A percentile compares a stretch with the other conserved stretches of the same genome.
Evolutionary conservation across 257 asterid species (phyloP).

Genomic region (Solanum chilense): DNA sequence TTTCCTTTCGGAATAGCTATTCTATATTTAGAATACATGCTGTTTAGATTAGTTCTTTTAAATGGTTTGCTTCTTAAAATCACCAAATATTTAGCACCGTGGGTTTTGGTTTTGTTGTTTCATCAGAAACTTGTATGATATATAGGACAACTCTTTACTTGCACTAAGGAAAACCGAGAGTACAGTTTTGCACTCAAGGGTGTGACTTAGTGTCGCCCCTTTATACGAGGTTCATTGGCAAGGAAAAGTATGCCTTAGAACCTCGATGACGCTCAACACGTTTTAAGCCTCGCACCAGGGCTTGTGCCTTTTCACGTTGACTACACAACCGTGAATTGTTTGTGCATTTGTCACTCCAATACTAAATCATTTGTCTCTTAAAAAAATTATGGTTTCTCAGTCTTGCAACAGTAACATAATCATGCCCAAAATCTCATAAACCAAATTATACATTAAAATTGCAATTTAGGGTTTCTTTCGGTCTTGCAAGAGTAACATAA

Average conservation of each 20-base stretch:
- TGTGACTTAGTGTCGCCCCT: neutral
- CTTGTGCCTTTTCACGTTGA: neutral
- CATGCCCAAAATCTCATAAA: neutral
- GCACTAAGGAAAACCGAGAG: neutral
- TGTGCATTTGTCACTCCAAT: neutral
- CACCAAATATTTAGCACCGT: neutral
- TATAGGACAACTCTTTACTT: neutral
- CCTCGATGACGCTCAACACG: neutral
- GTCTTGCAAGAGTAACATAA: neutral
- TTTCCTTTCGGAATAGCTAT: neutral
- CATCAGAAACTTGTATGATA: neutral
- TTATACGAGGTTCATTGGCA: neutral
- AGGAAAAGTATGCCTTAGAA: neutral
- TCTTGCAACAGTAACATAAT: neutral
- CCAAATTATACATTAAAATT: neutral
- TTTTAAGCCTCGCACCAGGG: neutral
- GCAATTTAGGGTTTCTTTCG: neutral
- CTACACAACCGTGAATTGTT: neutral
- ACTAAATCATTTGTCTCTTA: neutral
- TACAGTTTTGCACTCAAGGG: neutral
- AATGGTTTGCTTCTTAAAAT: neutral
- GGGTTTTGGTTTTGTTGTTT: neutral
- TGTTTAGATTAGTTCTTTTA: neutral
- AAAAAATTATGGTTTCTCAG: neutral
- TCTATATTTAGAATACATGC: neutral